A percentile compares a stretch with the other conserved stretches of the same genome.
phyloP scores from a whole-genome alignment of 345 rosid species.

The Euphorbia pulcherrima region DNA sequence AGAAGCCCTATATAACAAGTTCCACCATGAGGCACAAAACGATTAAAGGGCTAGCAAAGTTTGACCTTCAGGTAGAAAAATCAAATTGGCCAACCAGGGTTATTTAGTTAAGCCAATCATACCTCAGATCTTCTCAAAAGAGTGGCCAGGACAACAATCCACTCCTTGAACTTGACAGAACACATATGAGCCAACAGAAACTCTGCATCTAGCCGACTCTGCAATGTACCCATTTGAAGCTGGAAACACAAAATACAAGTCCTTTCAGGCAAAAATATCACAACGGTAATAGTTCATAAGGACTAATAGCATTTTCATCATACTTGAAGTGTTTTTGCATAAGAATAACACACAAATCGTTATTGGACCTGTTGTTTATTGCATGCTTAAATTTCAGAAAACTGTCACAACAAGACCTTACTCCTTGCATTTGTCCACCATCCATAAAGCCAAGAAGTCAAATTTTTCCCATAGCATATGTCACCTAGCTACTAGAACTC shows the following conservation, averaged over 20 bases:
- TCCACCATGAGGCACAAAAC: neutral
- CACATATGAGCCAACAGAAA: constrained; percentile 98
- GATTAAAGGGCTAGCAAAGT: neutral
- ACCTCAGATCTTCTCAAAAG: constrained; percentile 90
- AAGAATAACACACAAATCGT: neutral
- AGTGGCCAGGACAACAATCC: constrained; percentile 97
- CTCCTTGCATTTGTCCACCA: neutral
- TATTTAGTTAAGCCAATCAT: constrained; percentile 16
- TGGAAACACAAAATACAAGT: constrained; percentile 27
- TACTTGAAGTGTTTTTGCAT: neutral
- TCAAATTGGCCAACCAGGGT: neutral
- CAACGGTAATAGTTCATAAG: neutral
- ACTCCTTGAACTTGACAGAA: constrained; percentile 95
- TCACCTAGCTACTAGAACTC: neutral
- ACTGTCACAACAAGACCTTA: neutral
- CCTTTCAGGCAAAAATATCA: constrained; percentile 1
- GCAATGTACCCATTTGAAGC: constrained; percentile 95
- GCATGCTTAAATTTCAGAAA: neutral
- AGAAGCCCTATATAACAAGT: neutral
- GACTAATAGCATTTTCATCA: neutral
- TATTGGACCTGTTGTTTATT: neutral
- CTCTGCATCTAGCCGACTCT: constrained; percentile 90
- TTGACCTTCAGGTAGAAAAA: constrained; percentile 1
- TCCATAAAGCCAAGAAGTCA: neutral
- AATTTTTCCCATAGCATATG: too few species aligned